These are phyloP conservation scores for Ustilago nuda DNA, from an alignment of 1,284 basidiomycete genomes.

Conservation along the genomic window DNA sequence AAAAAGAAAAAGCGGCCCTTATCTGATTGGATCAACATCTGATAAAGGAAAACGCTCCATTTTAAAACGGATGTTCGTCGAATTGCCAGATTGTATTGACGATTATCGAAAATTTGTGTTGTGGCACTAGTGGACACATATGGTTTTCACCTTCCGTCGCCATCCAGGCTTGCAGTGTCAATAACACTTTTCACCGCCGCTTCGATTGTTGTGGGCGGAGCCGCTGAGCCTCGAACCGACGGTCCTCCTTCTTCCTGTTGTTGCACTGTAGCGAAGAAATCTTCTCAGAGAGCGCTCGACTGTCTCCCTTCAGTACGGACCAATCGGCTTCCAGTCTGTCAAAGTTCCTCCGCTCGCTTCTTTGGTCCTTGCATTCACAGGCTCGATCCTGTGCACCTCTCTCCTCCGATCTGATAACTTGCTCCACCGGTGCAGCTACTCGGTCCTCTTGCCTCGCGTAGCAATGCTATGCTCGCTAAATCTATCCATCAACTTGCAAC, in stretches of 20 bases:
- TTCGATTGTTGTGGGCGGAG: conserved; percentile 11
- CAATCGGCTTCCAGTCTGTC: conserved; percentile 4
- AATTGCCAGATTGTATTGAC: not conserved
- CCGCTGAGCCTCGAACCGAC: conserved; percentile 13
- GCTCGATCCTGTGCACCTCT: not conserved
- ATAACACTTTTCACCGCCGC: conserved; percentile 8
- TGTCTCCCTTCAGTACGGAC: not conserved
- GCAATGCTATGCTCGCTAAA: not conserved
- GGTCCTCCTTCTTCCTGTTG: conserved; percentile 1
- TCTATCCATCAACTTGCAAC: not conserved
- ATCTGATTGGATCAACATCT: conserved; percentile 31
- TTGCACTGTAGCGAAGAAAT: too few species aligned
- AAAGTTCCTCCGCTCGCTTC: conserved; percentile 6
- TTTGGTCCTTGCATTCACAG: not conserved
- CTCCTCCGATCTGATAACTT: conserved; percentile 5
- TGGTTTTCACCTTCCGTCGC: conserved; percentile 6
- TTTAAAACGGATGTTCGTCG: not conserved
- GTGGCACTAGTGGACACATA: conserved; percentile 18
- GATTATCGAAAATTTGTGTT: not conserved
- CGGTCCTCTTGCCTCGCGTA: not conserved
- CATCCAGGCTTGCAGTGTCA: conserved; percentile 10
- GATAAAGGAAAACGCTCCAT: conserved; percentile 11
- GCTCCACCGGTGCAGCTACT: not conserved
- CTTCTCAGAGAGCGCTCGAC: not conserved
- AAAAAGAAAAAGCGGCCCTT: conserved; percentile 3